Evolutionary conservation across 257 asterid species (phyloP).

Genomic region (Henckelia pumila): DNA sequence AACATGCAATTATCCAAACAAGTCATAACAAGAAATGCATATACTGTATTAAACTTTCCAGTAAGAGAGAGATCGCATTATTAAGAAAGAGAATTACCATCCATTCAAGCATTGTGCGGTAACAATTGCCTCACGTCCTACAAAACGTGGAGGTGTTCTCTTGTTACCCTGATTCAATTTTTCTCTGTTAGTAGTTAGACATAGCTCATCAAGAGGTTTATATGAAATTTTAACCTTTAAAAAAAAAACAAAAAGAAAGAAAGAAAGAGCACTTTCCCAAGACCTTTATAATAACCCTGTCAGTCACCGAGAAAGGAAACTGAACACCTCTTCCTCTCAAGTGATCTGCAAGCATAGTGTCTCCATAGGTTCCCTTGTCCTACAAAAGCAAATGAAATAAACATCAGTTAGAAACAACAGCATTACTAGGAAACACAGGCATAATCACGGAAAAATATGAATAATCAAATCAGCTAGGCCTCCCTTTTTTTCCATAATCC

Average conservation of each 20-base stretch:
- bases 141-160: slow-evolving; percentile 93
- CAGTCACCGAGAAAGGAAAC: slow-evolving; percentile 82
- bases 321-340: slow-evolving; percentile 79
- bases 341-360: slow-evolving; percentile 47
- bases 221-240: slow-evolving; percentile 18
- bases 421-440: slow-evolving; percentile 5
- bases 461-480: slow-evolving; percentile 7
- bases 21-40: background rate
- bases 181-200: slow-evolving; percentile 31
- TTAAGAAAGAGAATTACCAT: slow-evolving; percentile 50
- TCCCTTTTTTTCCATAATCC: too few species aligned
- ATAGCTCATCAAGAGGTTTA: slow-evolving; percentile 24
- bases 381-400: slow-evolving; percentile 29
- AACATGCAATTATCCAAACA: background rate
- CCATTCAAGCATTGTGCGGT: slow-evolving; percentile 94
- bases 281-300: slow-evolving; percentile 89
- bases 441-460: slow-evolving; percentile 4
- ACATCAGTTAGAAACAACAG: slow-evolving; percentile 6
- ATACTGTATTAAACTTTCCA: background rate
- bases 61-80: slow-evolving; percentile 14
- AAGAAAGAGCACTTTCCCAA: background rate
- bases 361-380: slow-evolving; percentile 67
- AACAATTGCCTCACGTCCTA: slow-evolving; percentile 92
- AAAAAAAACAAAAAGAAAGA: too few species aligned
- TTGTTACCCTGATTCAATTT: slow-evolving; percentile 80